A percentile compares a stretch with the other conserved stretches of the same genome.
Evolutionary conservation across 164 flowering plant species (phyloP).

Genomic region (Cinnamomum micranthum): DNA sequence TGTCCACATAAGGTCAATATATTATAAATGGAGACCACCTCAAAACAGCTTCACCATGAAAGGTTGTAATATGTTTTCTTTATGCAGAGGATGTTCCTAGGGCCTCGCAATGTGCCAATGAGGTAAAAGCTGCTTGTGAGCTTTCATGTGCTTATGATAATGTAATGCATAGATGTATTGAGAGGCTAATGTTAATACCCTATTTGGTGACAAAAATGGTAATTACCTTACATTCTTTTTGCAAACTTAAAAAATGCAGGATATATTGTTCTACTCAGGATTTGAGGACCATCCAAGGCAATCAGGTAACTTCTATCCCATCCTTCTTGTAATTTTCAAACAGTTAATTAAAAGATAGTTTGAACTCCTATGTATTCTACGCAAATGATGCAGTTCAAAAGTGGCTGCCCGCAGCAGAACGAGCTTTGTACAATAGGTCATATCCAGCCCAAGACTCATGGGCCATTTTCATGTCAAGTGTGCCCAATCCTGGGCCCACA

Average conservation of each 20-base stretch:
- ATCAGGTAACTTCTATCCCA: slow-evolving; percentile 35
- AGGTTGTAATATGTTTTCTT: background rate
- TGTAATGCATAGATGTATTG: background rate
- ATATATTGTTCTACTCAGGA: slow-evolving; percentile 46
- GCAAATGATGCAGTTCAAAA: background rate
- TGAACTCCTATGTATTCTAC: background rate
- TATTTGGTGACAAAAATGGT: background rate
- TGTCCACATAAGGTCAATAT: background rate
- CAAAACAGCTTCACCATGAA: too few species aligned
- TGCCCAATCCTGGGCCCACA: background rate
- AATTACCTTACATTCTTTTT: too few species aligned
- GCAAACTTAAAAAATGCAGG: slow-evolving; percentile 28
- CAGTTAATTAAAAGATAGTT: background rate
- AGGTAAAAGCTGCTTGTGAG: slow-evolving; percentile 39
- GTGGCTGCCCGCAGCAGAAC: background rate
- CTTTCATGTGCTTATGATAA: background rate
- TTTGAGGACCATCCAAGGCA: slow-evolving; percentile 39
- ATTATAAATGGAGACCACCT: background rate
- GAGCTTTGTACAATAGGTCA: background rate
- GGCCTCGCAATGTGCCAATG: slow-evolving; percentile 34
- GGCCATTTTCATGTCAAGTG: background rate
- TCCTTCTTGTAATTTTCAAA: background rate
- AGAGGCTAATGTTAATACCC: background rate
- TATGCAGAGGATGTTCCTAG: slow-evolving; percentile 48
- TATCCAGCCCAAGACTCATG: background rate